Evolutionary conservation across 805 yeast species (phyloP).

Genomic region (Hanseniaspora lindneri): DNA sequence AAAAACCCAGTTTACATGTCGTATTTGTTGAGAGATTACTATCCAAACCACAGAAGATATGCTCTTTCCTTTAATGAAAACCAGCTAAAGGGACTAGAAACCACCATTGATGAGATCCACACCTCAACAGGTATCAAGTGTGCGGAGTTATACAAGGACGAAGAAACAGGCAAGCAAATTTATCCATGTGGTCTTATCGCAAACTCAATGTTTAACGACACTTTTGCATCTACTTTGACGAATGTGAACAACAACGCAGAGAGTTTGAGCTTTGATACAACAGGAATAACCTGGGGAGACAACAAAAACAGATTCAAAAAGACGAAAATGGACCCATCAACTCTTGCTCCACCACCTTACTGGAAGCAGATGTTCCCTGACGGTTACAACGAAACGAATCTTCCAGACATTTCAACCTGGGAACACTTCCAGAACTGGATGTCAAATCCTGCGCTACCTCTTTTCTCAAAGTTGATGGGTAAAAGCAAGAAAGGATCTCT

Average conservation of each 20-base stretch:
- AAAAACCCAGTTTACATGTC: slow-evolving; percentile 64
- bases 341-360: slow-evolving; percentile 88
- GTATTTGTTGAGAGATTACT: slow-evolving; percentile 78
- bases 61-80: slow-evolving; percentile 78
- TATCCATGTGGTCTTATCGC: slow-evolving; percentile 96
- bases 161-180: slow-evolving; percentile 43
- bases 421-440: slow-evolving; percentile 93
- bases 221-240: slow-evolving; percentile 39
- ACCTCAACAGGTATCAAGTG: slow-evolving; percentile 43
- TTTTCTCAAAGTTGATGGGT: slow-evolving; percentile 52
- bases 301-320: slow-evolving; percentile 63
- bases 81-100: slow-evolving; percentile 70
- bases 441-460: slow-evolving; percentile 71
- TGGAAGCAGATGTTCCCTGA: slow-evolving; percentile 72
- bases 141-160: slow-evolving; percentile 45
- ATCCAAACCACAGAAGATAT: slow-evolving; percentile 88
- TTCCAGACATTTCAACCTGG: slow-evolving; percentile 67
- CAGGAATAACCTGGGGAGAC: slow-evolving; percentile 73
- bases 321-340: slow-evolving; percentile 52
- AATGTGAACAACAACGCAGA: slow-evolving; percentile 20
- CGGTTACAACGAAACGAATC: slow-evolving; percentile 73
- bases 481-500: slow-evolving; percentile 38
- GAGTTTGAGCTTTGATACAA: slow-evolving; percentile 32
- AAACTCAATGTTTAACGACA: slow-evolving; percentile 82
- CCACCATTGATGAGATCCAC: slow-evolving; percentile 41